Conservation (phyloP, 2,329 filamentous ascomycete genomes). For the Proliferodiscus dingleyae region DNA sequence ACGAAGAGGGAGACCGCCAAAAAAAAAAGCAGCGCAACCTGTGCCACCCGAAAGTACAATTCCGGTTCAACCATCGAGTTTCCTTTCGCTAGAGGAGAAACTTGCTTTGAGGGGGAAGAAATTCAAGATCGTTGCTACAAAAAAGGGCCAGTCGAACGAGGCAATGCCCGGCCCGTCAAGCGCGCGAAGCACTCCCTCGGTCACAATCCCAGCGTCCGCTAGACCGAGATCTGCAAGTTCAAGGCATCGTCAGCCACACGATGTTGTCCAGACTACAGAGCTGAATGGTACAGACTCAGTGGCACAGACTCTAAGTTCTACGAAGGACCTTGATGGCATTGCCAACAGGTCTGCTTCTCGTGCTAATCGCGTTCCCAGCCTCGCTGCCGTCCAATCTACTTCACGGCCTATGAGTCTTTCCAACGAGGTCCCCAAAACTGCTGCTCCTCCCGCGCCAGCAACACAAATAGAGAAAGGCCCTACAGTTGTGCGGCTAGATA, state of each 20-base stretch:
- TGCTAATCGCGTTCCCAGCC: neutral
- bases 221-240: neutral
- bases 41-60: slow-evolving; percentile 1
- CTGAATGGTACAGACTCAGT: neutral
- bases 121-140: slow-evolving; percentile 24
- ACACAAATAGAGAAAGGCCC: slow-evolving; percentile 17
- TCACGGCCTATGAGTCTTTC: neutral
- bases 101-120: slow-evolving; percentile 28
- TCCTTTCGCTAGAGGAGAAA: slow-evolving; percentile 28
- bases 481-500: slow-evolving; percentile 26
- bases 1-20: slow-evolving; percentile 24
- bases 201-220: neutral
- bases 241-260: neutral
- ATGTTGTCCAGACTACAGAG: neutral
- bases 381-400: neutral
- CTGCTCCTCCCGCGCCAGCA: neutral
- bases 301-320: neutral
- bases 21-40: slow-evolving; percentile 9
- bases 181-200: neutral
- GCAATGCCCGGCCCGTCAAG: neutral
- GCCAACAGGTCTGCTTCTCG: neutral
- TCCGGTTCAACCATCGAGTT: slow-evolving; percentile 5
- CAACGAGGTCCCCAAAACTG: neutral
- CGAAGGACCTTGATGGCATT: neutral
- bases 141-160: slow-evolving; percentile 5